These are phyloP conservation scores for Cenchrus purpureus DNA, from an alignment of 176 grass and related monocot genomes.

Conservation along the genomic window DNA sequence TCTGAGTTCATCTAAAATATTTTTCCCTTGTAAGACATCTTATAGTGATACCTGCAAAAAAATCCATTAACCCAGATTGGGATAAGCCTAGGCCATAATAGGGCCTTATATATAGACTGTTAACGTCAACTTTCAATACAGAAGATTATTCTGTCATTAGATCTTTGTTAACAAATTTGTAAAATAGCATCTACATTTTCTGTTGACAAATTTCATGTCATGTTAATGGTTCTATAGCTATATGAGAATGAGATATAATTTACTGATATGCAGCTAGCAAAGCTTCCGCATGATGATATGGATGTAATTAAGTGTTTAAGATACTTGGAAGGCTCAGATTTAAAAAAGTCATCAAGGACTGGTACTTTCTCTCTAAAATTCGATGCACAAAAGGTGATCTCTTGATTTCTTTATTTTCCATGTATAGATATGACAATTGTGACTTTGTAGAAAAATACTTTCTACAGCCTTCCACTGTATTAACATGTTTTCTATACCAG, in stretches of 20 bases:
- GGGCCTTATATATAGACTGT: not conserved
- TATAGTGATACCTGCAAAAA: not conserved
- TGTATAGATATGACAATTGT: conserved; percentile 44
- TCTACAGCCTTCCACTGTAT: conserved; percentile 33
- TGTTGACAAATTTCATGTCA: not conserved
- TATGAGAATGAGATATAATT: not conserved
- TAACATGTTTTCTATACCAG: conserved; percentile 53
- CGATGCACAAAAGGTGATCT: conserved; percentile 73
- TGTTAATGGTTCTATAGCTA: conserved; percentile 14
- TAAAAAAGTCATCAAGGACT: conserved; percentile 55
- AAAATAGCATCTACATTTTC: conserved; percentile 12
- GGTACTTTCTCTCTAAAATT: conserved; percentile 87
- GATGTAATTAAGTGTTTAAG: conserved; percentile 71
- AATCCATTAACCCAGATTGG: not conserved
- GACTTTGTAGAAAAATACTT: not conserved
- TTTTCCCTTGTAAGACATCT: not conserved
- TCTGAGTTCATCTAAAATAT: not conserved
- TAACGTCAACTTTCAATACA: not conserved
- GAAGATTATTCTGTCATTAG: not conserved
- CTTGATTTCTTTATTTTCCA: not conserved
- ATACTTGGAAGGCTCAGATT: conserved; percentile 64
- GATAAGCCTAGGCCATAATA: not conserved
- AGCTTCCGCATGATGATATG: conserved; percentile 81
- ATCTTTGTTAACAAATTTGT: not conserved
- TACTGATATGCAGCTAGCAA: conserved; percentile 74